Evolutionary conservation across 257 asterid genomes (phyloP).

Genomic region (Voacanga thouarsii): DNA sequence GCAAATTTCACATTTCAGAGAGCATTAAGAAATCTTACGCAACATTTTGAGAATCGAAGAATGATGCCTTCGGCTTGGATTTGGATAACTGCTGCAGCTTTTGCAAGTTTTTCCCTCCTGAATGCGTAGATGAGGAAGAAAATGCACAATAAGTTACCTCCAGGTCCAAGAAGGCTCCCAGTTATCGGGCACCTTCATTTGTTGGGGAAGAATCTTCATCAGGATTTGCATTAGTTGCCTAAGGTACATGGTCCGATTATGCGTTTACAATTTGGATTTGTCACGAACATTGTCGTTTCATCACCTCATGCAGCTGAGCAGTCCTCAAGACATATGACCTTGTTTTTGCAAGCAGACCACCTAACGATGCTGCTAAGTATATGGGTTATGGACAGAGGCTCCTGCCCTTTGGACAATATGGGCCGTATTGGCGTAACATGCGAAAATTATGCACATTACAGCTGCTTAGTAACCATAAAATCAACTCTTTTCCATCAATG

Average conservation of each 20-base stretch:
- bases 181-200: neutral
- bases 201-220: constrained; percentile 1
- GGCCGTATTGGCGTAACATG: constrained; percentile 19
- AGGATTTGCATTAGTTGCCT: neutral
- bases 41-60: neutral
- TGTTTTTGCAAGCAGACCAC: constrained; percentile 14
- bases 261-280: neutral
- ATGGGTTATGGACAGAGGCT: neutral
- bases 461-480: constrained; percentile 9
- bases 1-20: neutral
- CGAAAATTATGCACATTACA: neutral
- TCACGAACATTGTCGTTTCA: neutral
- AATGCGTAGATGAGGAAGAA: neutral
- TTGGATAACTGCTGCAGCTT: neutral
- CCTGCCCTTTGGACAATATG: constrained; percentile 5
- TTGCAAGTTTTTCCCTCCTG: neutral
- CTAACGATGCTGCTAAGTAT: constrained; percentile 4
- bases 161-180: neutral
- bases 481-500: constrained; percentile 12
- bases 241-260: neutral
- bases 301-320: constrained; percentile 15
- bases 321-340: constrained; percentile 19
- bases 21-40: neutral
- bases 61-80: neutral
- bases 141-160: neutral